Evolutionary conservation across 2,329 filamentous ascomycete species (phyloP), one percentile per base, ranked within the genome.

Genomic region (Beauveria scarabaeidicola): DNA sequence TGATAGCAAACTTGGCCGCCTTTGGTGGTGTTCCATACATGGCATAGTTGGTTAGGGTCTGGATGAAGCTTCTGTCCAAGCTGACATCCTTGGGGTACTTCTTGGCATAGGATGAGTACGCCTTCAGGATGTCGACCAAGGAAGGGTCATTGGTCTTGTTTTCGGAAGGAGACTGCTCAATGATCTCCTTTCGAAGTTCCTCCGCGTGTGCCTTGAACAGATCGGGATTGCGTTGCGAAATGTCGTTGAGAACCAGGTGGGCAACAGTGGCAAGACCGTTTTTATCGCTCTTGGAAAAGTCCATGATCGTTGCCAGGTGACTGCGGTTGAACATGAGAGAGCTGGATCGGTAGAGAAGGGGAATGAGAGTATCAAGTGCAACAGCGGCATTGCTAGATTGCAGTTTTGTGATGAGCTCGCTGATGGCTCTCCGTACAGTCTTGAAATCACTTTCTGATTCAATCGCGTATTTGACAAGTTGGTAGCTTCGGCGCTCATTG

Each of bases 201-300:
- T 91, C 89, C 6, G 97, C 89, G 65, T 97, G 93, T 1, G 90
- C 89, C 69, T 94, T 93, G 76, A 99, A 91, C 9, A 97, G 85
- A 61, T 93, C 89, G 0, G 94, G 92, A 64, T 94, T 94, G 50
- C 86, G 84, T 57, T 90, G 86, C 0, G 94, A 97, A 32, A 97
- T 96, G 69, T 97, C 90, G 67, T 91, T 93, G 52, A 97, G 81
- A 57, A 97, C 81, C 68, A 96, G 90, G 68, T 97, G 91, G 1
- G 94, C 93, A 15, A 89, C 85, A 21, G 82, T 77, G 6, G 88
- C 90, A 52, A 97, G 78, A 0, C 86, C 87, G 52, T 89, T 85
- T 68, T 92, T 88, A 68, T 97, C 88, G 10, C 85, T 92, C 67
- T 91, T 87, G 11, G 92, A 91, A 67, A 88, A 89, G 61, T 91